Conservation (phyloP, 176 grass and related monocot species). For the Carex myosuroides region DNA sequence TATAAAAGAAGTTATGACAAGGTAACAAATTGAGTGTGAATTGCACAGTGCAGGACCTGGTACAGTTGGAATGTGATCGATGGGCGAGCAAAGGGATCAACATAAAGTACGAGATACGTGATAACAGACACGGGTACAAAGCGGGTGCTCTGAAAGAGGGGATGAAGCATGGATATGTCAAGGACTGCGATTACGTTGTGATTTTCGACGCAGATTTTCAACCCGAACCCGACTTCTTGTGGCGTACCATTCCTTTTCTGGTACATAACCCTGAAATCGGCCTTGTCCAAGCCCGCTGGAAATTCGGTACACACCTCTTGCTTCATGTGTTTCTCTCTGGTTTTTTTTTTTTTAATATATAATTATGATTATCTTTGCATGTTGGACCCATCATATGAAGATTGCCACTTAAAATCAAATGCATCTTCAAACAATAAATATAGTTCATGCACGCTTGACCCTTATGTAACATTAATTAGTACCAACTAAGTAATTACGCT, state of each 20-base stretch:
- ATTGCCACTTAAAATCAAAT: background rate
- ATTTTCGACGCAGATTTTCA: constrained; percentile 98
- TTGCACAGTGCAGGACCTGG: constrained; percentile 51
- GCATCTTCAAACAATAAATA: background rate
- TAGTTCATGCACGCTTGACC: background rate
- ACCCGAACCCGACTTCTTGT: constrained; percentile 66
- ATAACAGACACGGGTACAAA: constrained; percentile 75
- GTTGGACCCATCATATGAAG: background rate
- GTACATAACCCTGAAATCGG: constrained; percentile 64
- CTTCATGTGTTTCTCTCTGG: background rate
- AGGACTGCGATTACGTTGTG: constrained; percentile 53
- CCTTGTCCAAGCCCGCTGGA: constrained; percentile 85
- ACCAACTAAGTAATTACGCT: background rate
- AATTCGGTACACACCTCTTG: constrained; percentile 32
- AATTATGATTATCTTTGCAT: background rate
- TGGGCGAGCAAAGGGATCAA: constrained; percentile 83
- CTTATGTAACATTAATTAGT: background rate
- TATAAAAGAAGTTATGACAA: background rate
- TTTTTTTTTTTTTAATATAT: background rate
- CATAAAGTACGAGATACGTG: constrained; percentile 74
- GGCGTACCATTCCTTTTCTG: constrained; percentile 68
- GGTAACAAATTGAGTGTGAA: background rate
- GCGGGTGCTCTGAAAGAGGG: constrained; percentile 83
- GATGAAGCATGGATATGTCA: constrained; percentile 76
- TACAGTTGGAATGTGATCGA: constrained; percentile 38